Percentiles rank a stretch among this genome's conserved stretches.
phyloP scores from a whole-genome alignment of 1,284 basidiomycete genomes.

The Heterobasidion occidentale region DNA sequence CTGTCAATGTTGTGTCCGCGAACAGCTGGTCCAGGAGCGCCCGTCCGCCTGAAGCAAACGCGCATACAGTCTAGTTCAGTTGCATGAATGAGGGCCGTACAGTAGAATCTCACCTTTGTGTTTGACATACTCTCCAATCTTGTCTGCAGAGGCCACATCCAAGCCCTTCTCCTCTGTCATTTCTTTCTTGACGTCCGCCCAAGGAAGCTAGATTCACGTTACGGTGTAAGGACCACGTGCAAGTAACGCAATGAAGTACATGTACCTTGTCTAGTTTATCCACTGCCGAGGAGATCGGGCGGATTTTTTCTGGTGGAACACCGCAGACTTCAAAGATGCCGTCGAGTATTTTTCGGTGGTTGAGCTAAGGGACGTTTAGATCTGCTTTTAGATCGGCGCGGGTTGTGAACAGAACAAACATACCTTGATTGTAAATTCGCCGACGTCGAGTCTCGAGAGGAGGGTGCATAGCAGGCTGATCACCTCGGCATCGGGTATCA shows the following conservation, averaged over 20 bases:
- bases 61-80: background rate
- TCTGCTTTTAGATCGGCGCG: no score
- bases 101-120: constrained; percentile 62
- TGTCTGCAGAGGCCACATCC: constrained; percentile 79
- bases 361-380: constrained; percentile 45
- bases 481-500: constrained; percentile 96
- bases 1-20: constrained; percentile 58
- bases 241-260: background rate
- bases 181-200: constrained; percentile 91
- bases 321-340: constrained; percentile 97
- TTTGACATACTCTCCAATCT: constrained; percentile 95
- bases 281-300: constrained; percentile 94
- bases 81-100: background rate
- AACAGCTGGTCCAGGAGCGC: constrained; percentile 75
- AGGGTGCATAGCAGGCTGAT: constrained; percentile 82
- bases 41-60: constrained; percentile 50
- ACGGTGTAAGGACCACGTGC: background rate
- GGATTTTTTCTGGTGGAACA: constrained; percentile 86
- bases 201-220: constrained; percentile 51
- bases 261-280: constrained; percentile 96
- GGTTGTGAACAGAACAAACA: constrained; percentile 6
- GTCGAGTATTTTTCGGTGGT: constrained; percentile 96
- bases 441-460: constrained; percentile 79
- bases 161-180: constrained; percentile 97
- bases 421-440: constrained; percentile 92